Percentiles rank a stretch among this genome's conserved stretches.
phyloP scores from a whole-genome alignment of 208 protist genomes.

The Trypanosoma brucei region DNA sequence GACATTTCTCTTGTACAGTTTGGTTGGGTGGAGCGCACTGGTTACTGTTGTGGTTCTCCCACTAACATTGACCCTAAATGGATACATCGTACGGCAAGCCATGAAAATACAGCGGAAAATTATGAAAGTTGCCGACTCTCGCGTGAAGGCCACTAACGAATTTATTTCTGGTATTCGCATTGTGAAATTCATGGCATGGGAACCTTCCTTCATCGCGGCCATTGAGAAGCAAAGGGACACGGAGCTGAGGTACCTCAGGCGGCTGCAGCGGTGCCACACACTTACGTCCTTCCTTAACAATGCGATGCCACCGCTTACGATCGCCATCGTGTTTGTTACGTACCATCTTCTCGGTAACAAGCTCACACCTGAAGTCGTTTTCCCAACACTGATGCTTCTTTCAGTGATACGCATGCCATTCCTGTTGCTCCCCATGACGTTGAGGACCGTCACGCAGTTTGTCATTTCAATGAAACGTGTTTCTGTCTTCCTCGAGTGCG shows the following conservation, averaged over 20 bases:
- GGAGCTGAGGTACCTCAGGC: constrained; percentile 28
- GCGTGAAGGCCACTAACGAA: constrained; percentile 78
- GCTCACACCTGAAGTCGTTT: constrained; percentile 78
- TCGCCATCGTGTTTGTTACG: constrained; percentile 32
- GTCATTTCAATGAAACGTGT: constrained; percentile 68
- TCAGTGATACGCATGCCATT: constrained; percentile 88
- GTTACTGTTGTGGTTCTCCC: constrained; percentile 44
- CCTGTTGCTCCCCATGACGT: constrained; percentile 73
- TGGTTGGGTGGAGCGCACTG: constrained; percentile 43
- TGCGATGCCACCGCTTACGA: constrained; percentile 47
- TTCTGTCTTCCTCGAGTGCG: constrained; percentile 54
- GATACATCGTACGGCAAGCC: constrained; percentile 21
- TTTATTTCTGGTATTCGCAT: constrained; percentile 75
- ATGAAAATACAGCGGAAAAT: constrained; percentile 14
- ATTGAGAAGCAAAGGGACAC: constrained; percentile 26
- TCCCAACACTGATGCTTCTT: constrained; percentile 87
- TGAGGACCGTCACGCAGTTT: constrained; percentile 31
- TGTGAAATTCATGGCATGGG: constrained; percentile 85
- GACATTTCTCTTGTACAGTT: constrained; percentile 23
- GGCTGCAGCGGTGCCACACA: constrained; percentile 23
- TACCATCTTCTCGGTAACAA: constrained; percentile 44
- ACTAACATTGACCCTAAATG: constrained; percentile 41
- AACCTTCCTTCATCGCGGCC: constrained; percentile 32
- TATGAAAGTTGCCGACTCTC: constrained; percentile 44
- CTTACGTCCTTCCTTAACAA: constrained; percentile 37